Evolutionary conservation across 2,329 filamentous ascomycete species (phyloP).

Genomic region (Alternaria sp.): DNA sequence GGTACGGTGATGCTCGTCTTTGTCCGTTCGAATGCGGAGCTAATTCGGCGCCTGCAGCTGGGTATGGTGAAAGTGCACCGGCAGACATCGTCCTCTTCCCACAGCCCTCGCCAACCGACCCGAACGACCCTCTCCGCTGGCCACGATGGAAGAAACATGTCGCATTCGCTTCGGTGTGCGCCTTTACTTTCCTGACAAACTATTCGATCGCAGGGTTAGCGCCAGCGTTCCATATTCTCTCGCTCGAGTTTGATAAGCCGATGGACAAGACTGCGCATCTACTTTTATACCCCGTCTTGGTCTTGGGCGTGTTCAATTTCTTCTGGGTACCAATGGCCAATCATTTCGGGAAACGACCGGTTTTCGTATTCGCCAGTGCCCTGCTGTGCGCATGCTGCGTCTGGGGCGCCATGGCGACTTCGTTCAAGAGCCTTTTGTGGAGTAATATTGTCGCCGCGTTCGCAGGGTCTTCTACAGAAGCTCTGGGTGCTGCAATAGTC

Average conservation of each 20-base stretch:
- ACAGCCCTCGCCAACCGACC: slow-evolving; percentile 53
- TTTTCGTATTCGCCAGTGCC: slow-evolving; percentile 53
- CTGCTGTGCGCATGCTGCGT: slow-evolving; percentile 56
- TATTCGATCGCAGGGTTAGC: slow-evolving; percentile 54
- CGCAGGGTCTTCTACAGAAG: slow-evolving; percentile 54
- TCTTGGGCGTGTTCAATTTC: slow-evolving; percentile 60
- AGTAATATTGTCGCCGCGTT: slow-evolving; percentile 55
- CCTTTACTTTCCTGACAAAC: slow-evolving; percentile 57
- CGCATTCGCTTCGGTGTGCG: slow-evolving; percentile 45
- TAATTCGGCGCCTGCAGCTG: slow-evolving; percentile 1
- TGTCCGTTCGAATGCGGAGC: not conserved
- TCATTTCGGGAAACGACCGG: slow-evolving; percentile 56
- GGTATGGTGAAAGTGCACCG: not conserved
- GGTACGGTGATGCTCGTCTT: slow-evolving; percentile 9
- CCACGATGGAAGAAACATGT: slow-evolving; percentile 55
- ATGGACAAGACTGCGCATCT: slow-evolving; percentile 53
- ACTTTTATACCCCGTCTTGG: slow-evolving; percentile 52
- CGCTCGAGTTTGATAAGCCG: slow-evolving; percentile 55
- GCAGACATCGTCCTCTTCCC: slow-evolving; percentile 54
- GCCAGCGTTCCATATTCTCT: slow-evolving; percentile 52
- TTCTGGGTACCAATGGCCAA: slow-evolving; percentile 59
- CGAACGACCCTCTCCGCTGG: slow-evolving; percentile 59
- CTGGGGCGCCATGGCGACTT: slow-evolving; percentile 53
- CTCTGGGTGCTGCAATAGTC: slow-evolving; percentile 51
- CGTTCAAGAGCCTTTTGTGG: slow-evolving; percentile 54